These are phyloP conservation scores for Ulota crispa DNA, from an alignment of 225 moss, liverwort and hornwort genomes.

Conservation along the genomic window DNA sequence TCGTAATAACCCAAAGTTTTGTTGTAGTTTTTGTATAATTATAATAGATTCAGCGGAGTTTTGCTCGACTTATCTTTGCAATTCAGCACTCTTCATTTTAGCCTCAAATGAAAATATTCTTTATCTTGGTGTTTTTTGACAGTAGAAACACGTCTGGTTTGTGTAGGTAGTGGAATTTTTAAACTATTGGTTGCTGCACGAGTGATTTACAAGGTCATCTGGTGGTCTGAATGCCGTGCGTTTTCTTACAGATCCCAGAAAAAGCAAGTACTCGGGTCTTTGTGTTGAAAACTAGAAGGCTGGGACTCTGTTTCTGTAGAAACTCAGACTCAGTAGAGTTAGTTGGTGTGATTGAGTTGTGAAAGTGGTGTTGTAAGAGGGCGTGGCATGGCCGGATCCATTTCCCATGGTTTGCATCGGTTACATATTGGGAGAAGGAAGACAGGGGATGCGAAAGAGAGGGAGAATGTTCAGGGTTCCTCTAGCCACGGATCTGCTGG, in stretches of 20 bases:
- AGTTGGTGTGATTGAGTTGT: constrained; percentile 9
- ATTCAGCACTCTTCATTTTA: neutral
- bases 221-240: constrained; percentile 7
- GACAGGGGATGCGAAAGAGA: constrained; percentile 23
- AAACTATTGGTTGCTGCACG: neutral
- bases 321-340: neutral
- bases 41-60: constrained; percentile 27
- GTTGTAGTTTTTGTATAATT: constrained; percentile 11
- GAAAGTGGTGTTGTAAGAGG: constrained; percentile 7
- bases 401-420: constrained; percentile 49
- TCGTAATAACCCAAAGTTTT: neutral
- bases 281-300: neutral
- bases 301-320: neutral
- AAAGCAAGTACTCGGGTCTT: neutral
- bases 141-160: neutral
- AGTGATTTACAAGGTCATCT: constrained; percentile 10
- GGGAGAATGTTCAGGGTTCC: constrained; percentile 19
- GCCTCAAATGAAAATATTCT: neutral
- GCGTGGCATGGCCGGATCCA: constrained; percentile 44
- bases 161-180: neutral
- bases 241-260: constrained; percentile 13
- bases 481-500: constrained; percentile 13
- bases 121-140: neutral
- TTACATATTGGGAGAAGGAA: constrained; percentile 48
- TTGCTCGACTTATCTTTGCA: neutral